Conservation (phyloP, 768 basidiomycete species). For the Austroboletus eburneus region DNA sequence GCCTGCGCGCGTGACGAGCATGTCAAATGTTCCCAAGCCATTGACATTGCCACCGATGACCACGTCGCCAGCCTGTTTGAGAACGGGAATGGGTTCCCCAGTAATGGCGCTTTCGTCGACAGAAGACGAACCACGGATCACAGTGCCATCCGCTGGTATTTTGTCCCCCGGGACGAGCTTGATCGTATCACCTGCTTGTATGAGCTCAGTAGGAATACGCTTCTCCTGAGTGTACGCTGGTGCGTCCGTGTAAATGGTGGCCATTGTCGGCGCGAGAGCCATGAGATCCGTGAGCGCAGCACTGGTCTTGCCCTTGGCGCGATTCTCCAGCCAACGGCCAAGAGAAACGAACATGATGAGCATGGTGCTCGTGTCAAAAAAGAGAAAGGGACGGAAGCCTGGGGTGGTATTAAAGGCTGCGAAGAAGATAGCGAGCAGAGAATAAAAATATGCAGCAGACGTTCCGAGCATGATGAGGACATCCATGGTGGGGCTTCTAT, state of each 20-base stretch:
- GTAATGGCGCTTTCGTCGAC: conserved; percentile 97
- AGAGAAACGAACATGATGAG: conserved; percentile 95
- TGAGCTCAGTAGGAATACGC: conserved; percentile 88
- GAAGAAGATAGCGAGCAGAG: conserved; percentile 61
- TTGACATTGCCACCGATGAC: conserved; percentile 99
- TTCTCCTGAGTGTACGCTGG: conserved; percentile 80
- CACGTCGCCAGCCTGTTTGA: conserved; percentile 76
- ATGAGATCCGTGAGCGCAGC: conserved; percentile 96
- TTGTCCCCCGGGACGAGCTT: conserved; percentile 97
- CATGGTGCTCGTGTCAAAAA: conserved; percentile 99
- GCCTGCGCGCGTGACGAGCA: conserved; percentile 92
- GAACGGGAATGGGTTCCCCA: conserved; percentile 85
- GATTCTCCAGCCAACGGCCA: conserved; percentile 93
- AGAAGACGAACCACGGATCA: conserved; percentile 78
- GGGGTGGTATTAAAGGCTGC: conserved; percentile 63
- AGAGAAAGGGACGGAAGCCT: conserved; percentile 76
- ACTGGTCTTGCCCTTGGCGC: conserved; percentile 95
- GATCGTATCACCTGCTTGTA: conserved; percentile 90
- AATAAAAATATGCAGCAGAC: conserved; percentile 91
- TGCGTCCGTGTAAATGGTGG: conserved; percentile 89
- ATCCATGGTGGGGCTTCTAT: conserved; percentile 94
- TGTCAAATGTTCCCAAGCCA: conserved; percentile 94
- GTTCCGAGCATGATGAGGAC: conserved; percentile 96
- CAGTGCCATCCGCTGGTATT: conserved; percentile 91
- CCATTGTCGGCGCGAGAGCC: conserved; percentile 92